Conservation (phyloP, 176 grass and related monocot genomes). For the Pontederia paniculata region DNA sequence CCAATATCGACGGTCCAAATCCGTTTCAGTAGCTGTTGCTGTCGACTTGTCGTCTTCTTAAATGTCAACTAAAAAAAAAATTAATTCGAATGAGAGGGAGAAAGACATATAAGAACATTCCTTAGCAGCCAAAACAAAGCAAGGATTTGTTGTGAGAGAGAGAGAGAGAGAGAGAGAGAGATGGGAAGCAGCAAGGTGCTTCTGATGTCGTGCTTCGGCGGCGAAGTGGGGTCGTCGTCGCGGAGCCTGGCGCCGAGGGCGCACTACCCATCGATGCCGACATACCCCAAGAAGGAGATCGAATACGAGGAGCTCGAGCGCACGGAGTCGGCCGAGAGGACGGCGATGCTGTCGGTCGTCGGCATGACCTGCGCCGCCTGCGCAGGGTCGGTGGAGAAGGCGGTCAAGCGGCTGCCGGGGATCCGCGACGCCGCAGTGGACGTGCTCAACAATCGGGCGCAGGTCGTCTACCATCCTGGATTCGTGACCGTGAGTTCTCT, state of each 20-base stretch:
- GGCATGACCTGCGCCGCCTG: conserved; percentile 87
- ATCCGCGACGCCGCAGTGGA: conserved; percentile 85
- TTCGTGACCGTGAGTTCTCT: conserved; percentile 56
- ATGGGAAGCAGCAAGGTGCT: not conserved
- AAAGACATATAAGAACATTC: too few species aligned
- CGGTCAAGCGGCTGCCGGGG: conserved; percentile 75
- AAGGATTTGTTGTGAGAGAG: too few species aligned
- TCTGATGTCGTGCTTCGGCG: conserved; percentile 37
- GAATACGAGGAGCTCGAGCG: conserved; percentile 36
- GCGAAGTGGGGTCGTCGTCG: conserved; percentile 29
- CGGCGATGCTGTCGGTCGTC: conserved; percentile 47
- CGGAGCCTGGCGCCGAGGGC: conserved; percentile 40
- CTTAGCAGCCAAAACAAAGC: too few species aligned
- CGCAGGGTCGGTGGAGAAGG: conserved; percentile 88
- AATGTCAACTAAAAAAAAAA: too few species aligned
- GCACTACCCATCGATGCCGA: conserved; percentile 61
- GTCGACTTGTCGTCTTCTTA: too few species aligned
- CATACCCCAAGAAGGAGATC: conserved; percentile 28
- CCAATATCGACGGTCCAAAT: too few species aligned
- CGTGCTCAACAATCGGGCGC: conserved; percentile 61
- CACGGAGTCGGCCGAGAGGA: conserved; percentile 18
- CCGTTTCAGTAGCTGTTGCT: too few species aligned
- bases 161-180: not conserved
- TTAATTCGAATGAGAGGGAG: too few species aligned
- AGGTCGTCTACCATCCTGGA: conserved; percentile 72